Evolutionary conservation across 2,329 filamentous ascomycete genomes (phyloP).

Genomic region (Plenodomus lindquistii): DNA sequence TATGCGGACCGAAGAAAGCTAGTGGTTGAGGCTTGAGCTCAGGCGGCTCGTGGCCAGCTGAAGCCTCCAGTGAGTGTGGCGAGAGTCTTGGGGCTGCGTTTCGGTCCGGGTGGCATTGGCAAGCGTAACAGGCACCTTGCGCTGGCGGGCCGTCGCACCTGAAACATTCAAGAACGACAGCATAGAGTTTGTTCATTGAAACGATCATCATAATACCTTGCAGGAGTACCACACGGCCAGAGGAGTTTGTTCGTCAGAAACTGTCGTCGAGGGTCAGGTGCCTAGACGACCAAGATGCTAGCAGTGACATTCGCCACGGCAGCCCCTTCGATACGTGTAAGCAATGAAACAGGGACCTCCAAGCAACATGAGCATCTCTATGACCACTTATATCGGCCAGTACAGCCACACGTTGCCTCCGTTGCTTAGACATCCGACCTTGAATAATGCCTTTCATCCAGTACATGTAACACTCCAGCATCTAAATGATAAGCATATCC

Average conservation of each 20-base stretch:
- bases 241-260: neutral
- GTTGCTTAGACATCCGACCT: neutral
- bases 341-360: neutral
- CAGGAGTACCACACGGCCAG: too few relatives aligned
- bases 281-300: neutral
- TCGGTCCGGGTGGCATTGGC: neutral
- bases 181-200: too few relatives aligned
- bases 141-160: neutral
- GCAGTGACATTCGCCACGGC: neutral
- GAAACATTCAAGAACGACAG: neutral
- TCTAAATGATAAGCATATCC: conserved; percentile 17
- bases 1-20: neutral
- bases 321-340: neutral
- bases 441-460: neutral
- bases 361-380: neutral
- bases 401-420: neutral
- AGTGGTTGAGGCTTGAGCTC: neutral
- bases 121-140: neutral
- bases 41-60: too few relatives aligned
- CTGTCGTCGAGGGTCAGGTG: neutral
- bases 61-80: neutral
- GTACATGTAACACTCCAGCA: neutral
- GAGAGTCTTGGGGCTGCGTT: neutral
- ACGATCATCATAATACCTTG: neutral
- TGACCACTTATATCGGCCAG: neutral